These are phyloP conservation scores for Sphagnum magellanicum DNA, from an alignment of 228 moss, liverwort and hornwort species.

Conservation along the genomic window DNA sequence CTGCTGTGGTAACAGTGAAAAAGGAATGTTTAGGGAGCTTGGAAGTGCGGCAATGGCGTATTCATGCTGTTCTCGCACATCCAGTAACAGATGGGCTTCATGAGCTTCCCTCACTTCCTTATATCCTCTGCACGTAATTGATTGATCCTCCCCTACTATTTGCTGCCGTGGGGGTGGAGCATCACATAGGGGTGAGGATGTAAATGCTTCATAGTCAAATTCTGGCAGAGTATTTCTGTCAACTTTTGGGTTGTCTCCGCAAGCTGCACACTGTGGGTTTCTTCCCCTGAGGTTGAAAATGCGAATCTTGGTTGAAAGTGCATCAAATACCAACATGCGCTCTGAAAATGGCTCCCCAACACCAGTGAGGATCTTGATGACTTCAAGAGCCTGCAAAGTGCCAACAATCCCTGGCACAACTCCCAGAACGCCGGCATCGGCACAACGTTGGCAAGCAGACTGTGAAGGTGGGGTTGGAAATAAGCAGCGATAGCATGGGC, in stretches of 20 bases:
- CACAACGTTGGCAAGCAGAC: slow-evolving; percentile 73
- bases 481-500: slow-evolving; percentile 91
- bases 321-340: slow-evolving; percentile 80
- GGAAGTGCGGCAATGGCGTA: slow-evolving; percentile 65
- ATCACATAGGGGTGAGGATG: slow-evolving; percentile 71
- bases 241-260: slow-evolving; percentile 64
- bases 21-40: slow-evolving; percentile 70
- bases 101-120: slow-evolving; percentile 21
- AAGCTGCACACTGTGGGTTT: slow-evolving; percentile 52
- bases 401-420: slow-evolving; percentile 91
- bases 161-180: slow-evolving; percentile 49
- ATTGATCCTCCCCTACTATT: slow-evolving; percentile 38
- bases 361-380: slow-evolving; percentile 61
- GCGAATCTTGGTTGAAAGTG: slow-evolving; percentile 54
- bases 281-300: slow-evolving; percentile 72
- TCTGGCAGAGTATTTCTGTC: slow-evolving; percentile 29
- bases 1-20: slow-evolving; percentile 21
- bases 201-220: slow-evolving; percentile 70
- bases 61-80: slow-evolving; percentile 70
- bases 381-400: slow-evolving; percentile 76
- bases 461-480: slow-evolving; percentile 78
- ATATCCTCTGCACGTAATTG: slow-evolving; percentile 51
- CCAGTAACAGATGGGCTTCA: slow-evolving; percentile 51
- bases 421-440: slow-evolving; percentile 91
- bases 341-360: slow-evolving; percentile 71